Conservation (phyloP, 2,329 filamentous ascomycete genomes). For the Cordyceps pruinosa region DNA sequence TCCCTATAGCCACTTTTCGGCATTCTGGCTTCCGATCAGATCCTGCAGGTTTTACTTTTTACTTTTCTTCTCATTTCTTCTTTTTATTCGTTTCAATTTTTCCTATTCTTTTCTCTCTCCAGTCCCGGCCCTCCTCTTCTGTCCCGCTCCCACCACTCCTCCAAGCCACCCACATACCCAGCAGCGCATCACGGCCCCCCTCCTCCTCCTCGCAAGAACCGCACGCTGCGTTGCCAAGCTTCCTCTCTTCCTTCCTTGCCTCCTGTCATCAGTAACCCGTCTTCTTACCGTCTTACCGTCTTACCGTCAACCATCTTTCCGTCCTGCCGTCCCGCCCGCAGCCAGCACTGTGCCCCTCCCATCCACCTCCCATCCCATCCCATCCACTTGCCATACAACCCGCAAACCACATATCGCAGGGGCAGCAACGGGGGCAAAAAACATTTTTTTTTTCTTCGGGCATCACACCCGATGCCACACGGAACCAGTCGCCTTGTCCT, state of each 20-base stretch:
- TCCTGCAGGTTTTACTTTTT: not conserved
- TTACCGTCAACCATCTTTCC: not conserved
- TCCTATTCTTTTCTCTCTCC: not conserved
- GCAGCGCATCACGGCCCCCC: not conserved
- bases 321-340: constrained; percentile 1
- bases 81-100: not conserved
- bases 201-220: no score
- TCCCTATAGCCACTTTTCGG: not conserved
- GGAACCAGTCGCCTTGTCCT: not conserved
- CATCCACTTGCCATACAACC: not conserved
- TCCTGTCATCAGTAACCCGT: no score
- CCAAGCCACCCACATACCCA: not conserved
- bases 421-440: not conserved
- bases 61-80: no score
- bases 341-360: constrained; percentile 2
- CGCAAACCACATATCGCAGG: constrained; percentile 4
- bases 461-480: not conserved
- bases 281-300: no score
- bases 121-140: not conserved
- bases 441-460: not conserved
- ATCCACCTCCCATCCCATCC: no score
- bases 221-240: no score
- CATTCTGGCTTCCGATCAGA: not conserved
- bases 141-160: not conserved
- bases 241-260: no score